These are phyloP conservation scores for Bolboschoenus planiculmis DNA, from an alignment of 176 grass and related monocot genomes.

Conservation along the genomic window DNA sequence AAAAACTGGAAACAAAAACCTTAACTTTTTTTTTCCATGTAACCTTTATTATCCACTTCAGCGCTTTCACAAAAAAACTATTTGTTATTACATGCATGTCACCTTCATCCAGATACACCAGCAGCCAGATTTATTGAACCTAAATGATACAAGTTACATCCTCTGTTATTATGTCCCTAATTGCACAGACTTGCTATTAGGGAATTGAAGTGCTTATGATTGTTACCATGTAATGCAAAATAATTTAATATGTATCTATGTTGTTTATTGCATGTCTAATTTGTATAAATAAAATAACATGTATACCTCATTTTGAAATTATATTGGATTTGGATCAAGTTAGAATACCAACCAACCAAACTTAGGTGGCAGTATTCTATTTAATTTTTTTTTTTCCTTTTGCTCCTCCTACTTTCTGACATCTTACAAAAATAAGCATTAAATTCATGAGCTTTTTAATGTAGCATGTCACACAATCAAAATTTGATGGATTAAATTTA, in stretches of 20 bases:
- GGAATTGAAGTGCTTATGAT: neutral
- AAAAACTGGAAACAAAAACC: neutral
- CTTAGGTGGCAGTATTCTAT: neutral
- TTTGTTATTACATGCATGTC: neutral
- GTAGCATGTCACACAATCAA: neutral
- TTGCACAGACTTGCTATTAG: neutral
- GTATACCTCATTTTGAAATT: neutral
- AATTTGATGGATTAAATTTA: neutral
- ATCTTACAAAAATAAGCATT: neutral
- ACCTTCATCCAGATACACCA: conserved; percentile 6
- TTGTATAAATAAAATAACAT: neutral
- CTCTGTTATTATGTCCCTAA: neutral
- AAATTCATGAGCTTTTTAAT: neutral
- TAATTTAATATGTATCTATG: neutral
- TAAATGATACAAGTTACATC: neutral
- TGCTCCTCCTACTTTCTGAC: neutral
- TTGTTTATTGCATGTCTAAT: neutral
- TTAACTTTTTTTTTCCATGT: neutral
- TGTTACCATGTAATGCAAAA: neutral
- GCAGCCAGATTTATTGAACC: neutral
- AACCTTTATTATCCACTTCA: conserved; percentile 2
- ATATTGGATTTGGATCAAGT: neutral
- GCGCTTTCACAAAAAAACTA: neutral
- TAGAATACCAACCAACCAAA: neutral
- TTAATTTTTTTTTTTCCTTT: no score